Conservation (phyloP, 2,329 filamentous ascomycete species). For the Hypomyces rosellus region DNA sequence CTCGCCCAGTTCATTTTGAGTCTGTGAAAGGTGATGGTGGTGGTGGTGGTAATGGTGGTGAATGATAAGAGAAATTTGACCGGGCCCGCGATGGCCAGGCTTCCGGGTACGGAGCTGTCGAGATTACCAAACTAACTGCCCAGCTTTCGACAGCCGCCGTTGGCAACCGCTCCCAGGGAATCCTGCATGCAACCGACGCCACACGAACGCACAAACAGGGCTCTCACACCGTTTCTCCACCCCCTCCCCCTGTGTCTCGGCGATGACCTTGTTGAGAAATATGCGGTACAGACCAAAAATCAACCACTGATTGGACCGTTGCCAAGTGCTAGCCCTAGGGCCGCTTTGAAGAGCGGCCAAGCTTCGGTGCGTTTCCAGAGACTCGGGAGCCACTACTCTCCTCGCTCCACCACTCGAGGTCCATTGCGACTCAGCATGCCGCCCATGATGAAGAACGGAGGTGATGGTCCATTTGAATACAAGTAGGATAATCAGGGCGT, state of each 20-base stretch:
- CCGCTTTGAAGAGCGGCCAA: slow-evolving; percentile 19
- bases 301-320: slow-evolving; percentile 20
- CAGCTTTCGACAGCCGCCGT: background rate
- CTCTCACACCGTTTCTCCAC: slow-evolving; percentile 9
- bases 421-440: no score
- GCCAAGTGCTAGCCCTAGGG: slow-evolving; percentile 13
- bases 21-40: no score
- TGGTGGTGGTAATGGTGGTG: no score
- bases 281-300: slow-evolving; percentile 5
- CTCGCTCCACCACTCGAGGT: slow-evolving; percentile 18
- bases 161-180: background rate
- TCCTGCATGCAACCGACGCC: background rate
- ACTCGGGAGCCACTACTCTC: slow-evolving; percentile 24
- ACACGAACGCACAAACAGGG: background rate
- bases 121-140: no score
- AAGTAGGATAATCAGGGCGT: no score
- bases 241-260: slow-evolving; percentile 23
- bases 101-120: no score
- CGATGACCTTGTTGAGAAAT: slow-evolving; percentile 16
- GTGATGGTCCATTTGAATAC: no score
- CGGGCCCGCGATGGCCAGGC: no score
- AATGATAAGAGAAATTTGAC: no score
- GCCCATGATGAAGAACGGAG: no score
- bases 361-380: slow-evolving; percentile 26
- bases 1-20: no score